phyloP scores from a whole-genome alignment of 1,284 basidiomycete species.

The Coniferiporia weirii region DNA sequence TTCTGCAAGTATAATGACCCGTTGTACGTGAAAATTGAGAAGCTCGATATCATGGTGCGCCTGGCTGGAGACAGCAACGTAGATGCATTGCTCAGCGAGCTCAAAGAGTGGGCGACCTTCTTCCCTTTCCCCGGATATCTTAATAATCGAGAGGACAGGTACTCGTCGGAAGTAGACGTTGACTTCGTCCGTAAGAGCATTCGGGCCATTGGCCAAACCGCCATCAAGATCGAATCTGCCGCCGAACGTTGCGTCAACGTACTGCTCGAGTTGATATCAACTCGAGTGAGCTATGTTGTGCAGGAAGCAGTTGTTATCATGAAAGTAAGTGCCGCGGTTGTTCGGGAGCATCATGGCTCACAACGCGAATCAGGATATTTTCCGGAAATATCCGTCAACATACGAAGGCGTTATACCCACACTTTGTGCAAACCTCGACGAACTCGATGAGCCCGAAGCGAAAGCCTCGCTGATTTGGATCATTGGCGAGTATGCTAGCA shows the following conservation, averaged over 20 bases:
- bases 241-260: conserved; percentile 96
- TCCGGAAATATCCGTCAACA: conserved; percentile 95
- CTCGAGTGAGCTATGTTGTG: conserved; percentile 94
- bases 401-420: conserved; percentile 97
- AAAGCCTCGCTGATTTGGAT: conserved; percentile 99
- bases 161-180: conserved; percentile 96
- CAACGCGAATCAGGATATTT: conserved; percentile 73
- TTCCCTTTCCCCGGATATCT: not conserved
- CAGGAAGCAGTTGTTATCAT: conserved; percentile 98
- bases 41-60: conserved; percentile 97
- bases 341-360: not conserved
- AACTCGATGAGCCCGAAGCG: conserved; percentile 96
- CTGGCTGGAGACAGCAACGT: conserved; percentile 90
- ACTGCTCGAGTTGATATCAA: conserved; percentile 85
- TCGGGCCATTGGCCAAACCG: conserved; percentile 93
- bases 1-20: conserved; percentile 99
- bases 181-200: conserved; percentile 96
- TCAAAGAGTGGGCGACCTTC: conserved; percentile 80
- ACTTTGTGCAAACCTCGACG: conserved; percentile 91
- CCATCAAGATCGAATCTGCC: conserved; percentile 90
- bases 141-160: conserved; percentile 41
- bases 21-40: conserved; percentile 96
- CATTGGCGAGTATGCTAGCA: conserved; percentile 95
- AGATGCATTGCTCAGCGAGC: conserved; percentile 88
- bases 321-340: conserved; percentile 56